These are phyloP conservation scores for Volutella citrinella DNA, from an alignment of 2,329 filamentous ascomycete species.

Conservation along the genomic window DNA sequence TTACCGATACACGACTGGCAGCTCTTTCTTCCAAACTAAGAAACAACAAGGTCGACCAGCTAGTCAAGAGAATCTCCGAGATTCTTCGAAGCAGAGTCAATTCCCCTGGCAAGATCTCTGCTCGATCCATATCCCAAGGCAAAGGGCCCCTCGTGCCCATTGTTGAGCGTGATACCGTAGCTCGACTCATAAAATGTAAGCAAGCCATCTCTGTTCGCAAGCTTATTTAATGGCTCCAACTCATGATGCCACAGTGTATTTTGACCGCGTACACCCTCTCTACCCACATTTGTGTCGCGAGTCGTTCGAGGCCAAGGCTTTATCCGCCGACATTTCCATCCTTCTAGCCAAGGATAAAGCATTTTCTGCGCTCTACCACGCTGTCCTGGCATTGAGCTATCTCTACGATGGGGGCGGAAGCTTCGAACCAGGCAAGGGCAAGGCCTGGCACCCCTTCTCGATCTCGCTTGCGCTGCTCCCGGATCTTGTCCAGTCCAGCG, in stretches of 20 bases:
- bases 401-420: conserved; percentile 13
- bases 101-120: conserved; percentile 12
- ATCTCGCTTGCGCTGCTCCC: conserved; percentile 12
- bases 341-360: conserved; percentile 6
- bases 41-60: conserved; percentile 19
- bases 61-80: conserved; percentile 16
- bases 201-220: too few species aligned
- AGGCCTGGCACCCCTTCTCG: conserved; percentile 17
- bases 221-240: too few species aligned
- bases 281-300: conserved; percentile 15
- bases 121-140: conserved; percentile 5
- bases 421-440: conserved; percentile 20
- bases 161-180: conserved; percentile 1
- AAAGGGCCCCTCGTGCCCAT: conserved; percentile 3
- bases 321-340: not conserved
- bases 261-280: conserved; percentile 17
- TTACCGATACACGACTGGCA: conserved; percentile 18
- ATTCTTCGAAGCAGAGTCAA: conserved; percentile 15
- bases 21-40: conserved; percentile 16
- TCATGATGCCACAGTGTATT: conserved; percentile 13
- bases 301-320: conserved; percentile 8
- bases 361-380: conserved; percentile 18
- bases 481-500: conserved; percentile 3
- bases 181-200: conserved; percentile 13
- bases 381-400: conserved; percentile 17